Conservation (phyloP, 1,284 basidiomycete species). For the Irpex sp. region DNA sequence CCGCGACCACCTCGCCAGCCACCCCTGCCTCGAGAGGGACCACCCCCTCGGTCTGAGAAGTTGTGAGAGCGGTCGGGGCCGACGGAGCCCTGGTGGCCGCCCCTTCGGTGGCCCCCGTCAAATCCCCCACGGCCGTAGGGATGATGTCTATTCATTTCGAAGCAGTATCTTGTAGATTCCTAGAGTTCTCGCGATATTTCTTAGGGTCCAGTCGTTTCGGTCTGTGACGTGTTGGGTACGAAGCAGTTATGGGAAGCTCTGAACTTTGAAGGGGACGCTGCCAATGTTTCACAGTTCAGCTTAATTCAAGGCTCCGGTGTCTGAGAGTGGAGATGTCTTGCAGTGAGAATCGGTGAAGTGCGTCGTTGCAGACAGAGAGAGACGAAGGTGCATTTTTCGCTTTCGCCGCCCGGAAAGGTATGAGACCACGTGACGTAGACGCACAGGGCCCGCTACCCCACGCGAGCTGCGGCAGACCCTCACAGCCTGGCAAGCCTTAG, state of each 20-base stretch:
- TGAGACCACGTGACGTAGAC: constrained; percentile 7
- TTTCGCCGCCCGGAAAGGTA: constrained; percentile 13
- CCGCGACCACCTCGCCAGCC: constrained; percentile 48
- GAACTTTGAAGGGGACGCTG: constrained; percentile 2
- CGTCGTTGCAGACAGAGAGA: constrained; percentile 19
- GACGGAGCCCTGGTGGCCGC: constrained; percentile 57
- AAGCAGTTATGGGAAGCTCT: constrained; percentile 1
- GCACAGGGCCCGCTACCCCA: neutral
- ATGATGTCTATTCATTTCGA: constrained; percentile 81
- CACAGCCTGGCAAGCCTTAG: constrained; percentile 10
- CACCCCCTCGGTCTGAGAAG: constrained; percentile 49
- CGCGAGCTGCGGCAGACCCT: constrained; percentile 1
- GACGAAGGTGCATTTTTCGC: constrained; percentile 15
- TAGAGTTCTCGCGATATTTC: constrained; percentile 1
- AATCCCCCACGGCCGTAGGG: constrained; percentile 66
- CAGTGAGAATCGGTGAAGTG: constrained; percentile 14
- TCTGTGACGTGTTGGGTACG: constrained; percentile 10
- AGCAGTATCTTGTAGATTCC: constrained; percentile 10
- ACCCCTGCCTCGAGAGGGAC: constrained; percentile 60
- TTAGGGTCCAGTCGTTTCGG: constrained; percentile 3
- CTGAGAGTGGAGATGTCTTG: constrained; percentile 14
- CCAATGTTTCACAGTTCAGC: constrained; percentile 7
- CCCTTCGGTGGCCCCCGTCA: constrained; percentile 57
- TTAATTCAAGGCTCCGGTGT: constrained; percentile 16
- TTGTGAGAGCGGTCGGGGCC: constrained; percentile 73